Evolutionary conservation across 768 basidiomycete genomes (phyloP), one percentile per base, ranked within the genome.

Genomic region (Favolaschia claudopus): DNA sequence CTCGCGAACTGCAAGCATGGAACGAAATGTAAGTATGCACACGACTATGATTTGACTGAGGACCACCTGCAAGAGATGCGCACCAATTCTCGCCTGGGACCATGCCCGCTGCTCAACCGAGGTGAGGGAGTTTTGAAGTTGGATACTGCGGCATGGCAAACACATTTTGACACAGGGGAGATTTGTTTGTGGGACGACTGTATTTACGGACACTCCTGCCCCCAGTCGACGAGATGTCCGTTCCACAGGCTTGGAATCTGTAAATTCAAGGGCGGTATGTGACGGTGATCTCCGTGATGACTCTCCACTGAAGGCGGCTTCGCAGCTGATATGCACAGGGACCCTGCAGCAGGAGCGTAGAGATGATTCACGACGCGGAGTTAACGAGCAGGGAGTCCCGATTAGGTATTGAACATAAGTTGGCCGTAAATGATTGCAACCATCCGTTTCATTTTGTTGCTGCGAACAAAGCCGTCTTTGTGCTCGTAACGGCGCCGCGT

Each of bases 121-220:
- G 85, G 88, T 83, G 44, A 57, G 76, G n/a, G n/a, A n/a, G n/a
- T n/a, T 25, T 55, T 37, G 33, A n/a, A 32, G 44, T 60, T 52
- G 38, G 36, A 46, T 44, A 52, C n/a, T 25, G 36, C 39, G 34
- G 27, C 33, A 32, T 17, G n/a, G 17, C 22, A 36, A 28, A 47
- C 49, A 22, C 24, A 25, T 40, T 19, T 36, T 54, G 0, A 36
- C 45, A 55, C 65, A 89, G 88, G 82, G 24, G 84, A 85, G 36
- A 40, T 71, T 14, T 89, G 88, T 70, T 60, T 76, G 13, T 88
- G 83, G 77, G 88, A 85, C 12, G 85, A 87, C 4, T 89, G 88
- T 67, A 84, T 81, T 73, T 76, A 83, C 74, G 79, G 85, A 27
- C 75, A 82, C 65, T 71, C 71, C 27, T 89, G 88, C 67, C 80